A percentile compares a stretch with the other conserved stretches of the same genome.
phyloP scores from a whole-genome alignment of 78 protist genomes.

The Protostelium mycophagum region DNA sequence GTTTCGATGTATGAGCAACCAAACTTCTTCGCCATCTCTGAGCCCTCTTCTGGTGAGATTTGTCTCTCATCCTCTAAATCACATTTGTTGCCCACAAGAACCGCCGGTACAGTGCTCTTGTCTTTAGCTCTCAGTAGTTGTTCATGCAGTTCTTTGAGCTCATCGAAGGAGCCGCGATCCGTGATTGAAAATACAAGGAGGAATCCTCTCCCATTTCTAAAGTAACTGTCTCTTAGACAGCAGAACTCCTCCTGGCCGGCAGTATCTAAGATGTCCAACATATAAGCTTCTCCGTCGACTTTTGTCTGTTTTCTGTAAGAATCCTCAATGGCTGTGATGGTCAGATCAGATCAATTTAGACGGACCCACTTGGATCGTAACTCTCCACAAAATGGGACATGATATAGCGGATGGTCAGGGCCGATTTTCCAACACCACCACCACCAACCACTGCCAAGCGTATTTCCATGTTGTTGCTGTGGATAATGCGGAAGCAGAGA shows the following conservation, averaged over 20 bases:
- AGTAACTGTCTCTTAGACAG: too few species aligned
- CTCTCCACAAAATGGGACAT: constrained; percentile 67
- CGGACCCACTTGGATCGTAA: constrained; percentile 81
- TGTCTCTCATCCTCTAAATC: constrained; percentile 61
- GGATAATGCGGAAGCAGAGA: too few species aligned
- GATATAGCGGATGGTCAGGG: constrained; percentile 70
- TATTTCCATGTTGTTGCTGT: too few species aligned
- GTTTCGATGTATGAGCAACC: constrained; percentile 65
- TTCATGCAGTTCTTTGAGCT: constrained; percentile 44
- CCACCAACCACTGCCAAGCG: constrained; percentile 70
- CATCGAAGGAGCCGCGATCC: constrained; percentile 58
- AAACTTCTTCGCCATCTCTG: constrained; percentile 42
- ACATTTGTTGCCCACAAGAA: too few species aligned
- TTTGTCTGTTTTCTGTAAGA: constrained; percentile 87
- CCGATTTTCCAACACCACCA: constrained; percentile 86
- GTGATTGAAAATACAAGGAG: constrained; percentile 83
- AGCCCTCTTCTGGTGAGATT: constrained; percentile 67
- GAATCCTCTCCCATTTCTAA: too few species aligned
- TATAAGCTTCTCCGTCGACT: constrained; percentile 72
- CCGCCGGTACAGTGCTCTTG: constrained; percentile 13
- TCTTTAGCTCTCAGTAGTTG: constrained; percentile 62
- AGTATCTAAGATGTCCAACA: constrained; percentile 93
- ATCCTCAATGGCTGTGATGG: constrained; percentile 88
- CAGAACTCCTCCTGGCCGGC: too few species aligned
- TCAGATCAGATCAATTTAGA: too few species aligned